Conservation (phyloP, 345 rosid species). For the Murraya koenigii region DNA sequence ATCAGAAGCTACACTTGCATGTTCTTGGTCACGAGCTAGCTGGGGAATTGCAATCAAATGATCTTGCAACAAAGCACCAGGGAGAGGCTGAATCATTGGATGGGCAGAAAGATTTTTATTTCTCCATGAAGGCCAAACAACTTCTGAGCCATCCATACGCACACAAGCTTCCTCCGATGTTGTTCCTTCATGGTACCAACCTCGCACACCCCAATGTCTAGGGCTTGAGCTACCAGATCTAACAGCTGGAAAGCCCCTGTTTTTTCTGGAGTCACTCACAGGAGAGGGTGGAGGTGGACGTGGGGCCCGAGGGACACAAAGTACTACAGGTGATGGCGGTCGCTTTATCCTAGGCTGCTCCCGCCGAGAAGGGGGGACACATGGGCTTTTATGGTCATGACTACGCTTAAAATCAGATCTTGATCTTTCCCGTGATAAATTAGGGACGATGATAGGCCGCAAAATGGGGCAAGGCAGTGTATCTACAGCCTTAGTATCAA, state of each 20-base stretch:
- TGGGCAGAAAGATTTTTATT: constrained; percentile 70
- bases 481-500: constrained; percentile 71
- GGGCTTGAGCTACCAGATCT: constrained; percentile 99
- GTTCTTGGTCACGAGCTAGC: constrained; percentile 91
- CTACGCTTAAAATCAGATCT: constrained; percentile 64
- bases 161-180: constrained; percentile 68
- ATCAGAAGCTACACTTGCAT: constrained; percentile 48
- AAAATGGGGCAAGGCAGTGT: constrained; percentile 78
- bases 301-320: constrained; percentile 94
- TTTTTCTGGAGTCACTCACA: constrained; percentile 81
- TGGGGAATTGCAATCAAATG: constrained; percentile 86
- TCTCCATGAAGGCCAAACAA: constrained; percentile 96
- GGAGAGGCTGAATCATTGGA: constrained; percentile 81
- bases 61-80: constrained; percentile 82
- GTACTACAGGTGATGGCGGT: constrained; percentile 97
- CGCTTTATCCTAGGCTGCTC: constrained; percentile 89
- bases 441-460: constrained; percentile 92
- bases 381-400: constrained; percentile 73
- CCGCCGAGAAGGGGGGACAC: constrained; percentile 68
- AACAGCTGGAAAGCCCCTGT: constrained; percentile 87
- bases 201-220: constrained; percentile 93
- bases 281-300: constrained; percentile 95
- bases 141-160: constrained; percentile 78
- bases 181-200: constrained; percentile 74
- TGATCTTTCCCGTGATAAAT: constrained; percentile 59